Evolutionary conservation across 495 filamentous ascomycete species (phyloP).

Genomic region (Letharia columbiana): DNA sequence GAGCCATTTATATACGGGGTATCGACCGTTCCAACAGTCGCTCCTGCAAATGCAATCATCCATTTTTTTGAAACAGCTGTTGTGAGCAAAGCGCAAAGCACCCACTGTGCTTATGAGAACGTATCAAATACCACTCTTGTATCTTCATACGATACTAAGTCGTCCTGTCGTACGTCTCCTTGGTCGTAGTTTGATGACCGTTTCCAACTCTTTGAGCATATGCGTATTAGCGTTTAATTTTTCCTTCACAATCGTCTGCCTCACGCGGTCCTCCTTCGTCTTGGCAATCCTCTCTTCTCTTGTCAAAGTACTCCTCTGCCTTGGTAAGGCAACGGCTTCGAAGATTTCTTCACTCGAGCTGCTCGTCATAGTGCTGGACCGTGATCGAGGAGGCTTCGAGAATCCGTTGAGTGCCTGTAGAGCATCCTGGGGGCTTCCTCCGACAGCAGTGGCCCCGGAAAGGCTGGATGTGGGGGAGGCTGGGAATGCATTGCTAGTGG

Average conservation of each 20-base stretch:
- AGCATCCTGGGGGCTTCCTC: slow-evolving; percentile 68
- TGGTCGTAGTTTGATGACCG: slow-evolving; percentile 73
- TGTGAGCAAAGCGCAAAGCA: slow-evolving; percentile 8
- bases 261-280: slow-evolving; percentile 78
- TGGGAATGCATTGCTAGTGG: slow-evolving; percentile 60
- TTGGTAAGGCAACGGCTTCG: slow-evolving; percentile 76
- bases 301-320: slow-evolving; percentile 61
- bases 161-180: slow-evolving; percentile 39
- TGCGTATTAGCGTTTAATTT: slow-evolving; percentile 69
- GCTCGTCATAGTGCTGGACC: slow-evolving; percentile 34
- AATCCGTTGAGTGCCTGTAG: slow-evolving; percentile 64
- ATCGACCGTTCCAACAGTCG: slow-evolving; percentile 2
- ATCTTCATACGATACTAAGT: slow-evolving; percentile 40
- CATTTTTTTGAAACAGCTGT: neutral
- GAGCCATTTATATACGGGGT: neutral
- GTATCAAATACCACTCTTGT: neutral
- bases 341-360: slow-evolving; percentile 68
- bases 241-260: slow-evolving; percentile 57
- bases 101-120: neutral
- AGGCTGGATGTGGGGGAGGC: slow-evolving; percentile 72
- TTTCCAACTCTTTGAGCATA: slow-evolving; percentile 87
- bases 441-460: slow-evolving; percentile 76
- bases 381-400: slow-evolving; percentile 20
- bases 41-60: slow-evolving; percentile 13
- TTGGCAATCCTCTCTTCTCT: slow-evolving; percentile 81